phyloP scores from a whole-genome alignment of 2,329 filamentous ascomycete species.

The Alternaria angustiovoidea region DNA sequence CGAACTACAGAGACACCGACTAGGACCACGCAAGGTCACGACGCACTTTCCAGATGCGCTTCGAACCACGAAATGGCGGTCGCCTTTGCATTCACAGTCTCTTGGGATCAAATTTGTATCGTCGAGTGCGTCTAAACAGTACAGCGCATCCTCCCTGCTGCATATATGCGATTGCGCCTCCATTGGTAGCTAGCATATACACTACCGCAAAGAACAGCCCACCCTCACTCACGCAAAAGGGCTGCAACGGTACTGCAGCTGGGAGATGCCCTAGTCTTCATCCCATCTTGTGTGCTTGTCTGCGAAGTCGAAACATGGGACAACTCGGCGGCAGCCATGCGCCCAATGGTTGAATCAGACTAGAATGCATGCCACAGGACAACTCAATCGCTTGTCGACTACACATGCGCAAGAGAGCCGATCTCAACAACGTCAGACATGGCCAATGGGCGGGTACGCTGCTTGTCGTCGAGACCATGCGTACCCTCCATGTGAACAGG shows the following conservation, averaged over 20 bases:
- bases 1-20: constrained; percentile 40
- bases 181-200: constrained; percentile 16
- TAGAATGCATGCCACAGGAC: constrained; percentile 39
- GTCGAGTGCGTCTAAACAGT: constrained; percentile 6
- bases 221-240: constrained; percentile 22
- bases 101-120: constrained; percentile 14
- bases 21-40: constrained; percentile 36
- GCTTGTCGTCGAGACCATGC: constrained; percentile 35
- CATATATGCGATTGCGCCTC: constrained; percentile 25
- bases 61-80: constrained; percentile 26
- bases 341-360: constrained; percentile 37
- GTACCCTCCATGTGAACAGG: constrained; percentile 32
- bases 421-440: constrained; percentile 27
- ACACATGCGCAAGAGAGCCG: constrained; percentile 31
- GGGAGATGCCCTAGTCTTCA: constrained; percentile 22
- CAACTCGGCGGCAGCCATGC: constrained; percentile 42
- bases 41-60: constrained; percentile 29
- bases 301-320: constrained; percentile 41
- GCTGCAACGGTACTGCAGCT: constrained; percentile 27
- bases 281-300: constrained; percentile 34
- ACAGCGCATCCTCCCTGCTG: constrained; percentile 27
- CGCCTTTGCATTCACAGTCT: constrained; percentile 27
- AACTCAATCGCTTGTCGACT: constrained; percentile 31
- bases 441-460: constrained; percentile 39
- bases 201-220: constrained; percentile 20